phyloP scores from a whole-genome alignment of 1,284 basidiomycete species.

The Moniliophthora roreri region DNA sequence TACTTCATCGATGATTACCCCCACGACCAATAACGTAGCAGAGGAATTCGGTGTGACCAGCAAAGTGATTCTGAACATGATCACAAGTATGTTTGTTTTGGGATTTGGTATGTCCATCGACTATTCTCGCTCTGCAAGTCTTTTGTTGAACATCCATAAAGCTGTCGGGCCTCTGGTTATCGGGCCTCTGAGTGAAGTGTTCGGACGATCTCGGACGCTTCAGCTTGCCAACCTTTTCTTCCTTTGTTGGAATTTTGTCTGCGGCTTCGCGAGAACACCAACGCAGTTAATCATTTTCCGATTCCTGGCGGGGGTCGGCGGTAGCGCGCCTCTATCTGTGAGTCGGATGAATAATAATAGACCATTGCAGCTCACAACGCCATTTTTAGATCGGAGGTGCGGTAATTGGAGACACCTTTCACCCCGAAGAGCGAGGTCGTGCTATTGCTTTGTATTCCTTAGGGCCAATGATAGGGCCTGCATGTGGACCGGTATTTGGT shows the following conservation, averaged over 20 bases:
- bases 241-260: slow-evolving; percentile 41
- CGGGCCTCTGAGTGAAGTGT: slow-evolving; percentile 55
- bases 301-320: slow-evolving; percentile 42
- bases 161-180: slow-evolving; percentile 42
- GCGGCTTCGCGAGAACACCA: slow-evolving; percentile 41
- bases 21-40: slow-evolving; percentile 11
- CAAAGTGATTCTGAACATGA: slow-evolving; percentile 10
- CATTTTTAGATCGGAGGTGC: slow-evolving; percentile 74
- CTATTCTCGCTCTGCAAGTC: too few species aligned
- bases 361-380: too few species aligned
- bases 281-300: slow-evolving; percentile 42
- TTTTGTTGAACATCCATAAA: too few species aligned
- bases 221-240: slow-evolving; percentile 44
- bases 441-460: slow-evolving; percentile 72
- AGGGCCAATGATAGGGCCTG: slow-evolving; percentile 20
- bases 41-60: slow-evolving; percentile 12
- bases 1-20: slow-evolving; percentile 15
- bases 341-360: too few species aligned
- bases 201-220: slow-evolving; percentile 29
- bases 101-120: slow-evolving; percentile 10
- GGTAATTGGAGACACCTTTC: slow-evolving; percentile 70
- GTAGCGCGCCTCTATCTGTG: slow-evolving; percentile 39
- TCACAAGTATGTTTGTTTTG: slow-evolving; percentile 14
- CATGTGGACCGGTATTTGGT: slow-evolving; percentile 6
- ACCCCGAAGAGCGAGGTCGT: slow-evolving; percentile 64